phyloP scores from a whole-genome alignment of 352 stramenopile species.

The Globisporangium spiculum region DNA sequence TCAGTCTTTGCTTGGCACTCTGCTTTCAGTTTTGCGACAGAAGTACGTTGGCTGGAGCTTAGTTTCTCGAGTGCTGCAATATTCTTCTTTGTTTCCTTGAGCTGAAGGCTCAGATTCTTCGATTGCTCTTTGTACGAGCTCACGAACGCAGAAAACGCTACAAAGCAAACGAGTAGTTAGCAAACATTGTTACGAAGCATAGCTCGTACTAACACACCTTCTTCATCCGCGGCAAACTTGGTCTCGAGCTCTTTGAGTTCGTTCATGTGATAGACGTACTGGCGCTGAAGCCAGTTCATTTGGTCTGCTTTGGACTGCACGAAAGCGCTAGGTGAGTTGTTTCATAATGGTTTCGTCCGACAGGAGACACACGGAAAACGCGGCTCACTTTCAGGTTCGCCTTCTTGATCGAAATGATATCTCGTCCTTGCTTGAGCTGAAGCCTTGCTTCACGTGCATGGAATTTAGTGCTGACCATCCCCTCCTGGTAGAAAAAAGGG shows the following conservation, averaged over 20 bases:
- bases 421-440: conserved; percentile 13
- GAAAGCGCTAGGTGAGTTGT: too few species aligned
- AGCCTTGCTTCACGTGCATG: conserved; percentile 12
- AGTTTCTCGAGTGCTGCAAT: not conserved
- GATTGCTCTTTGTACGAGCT: conserved; percentile 9
- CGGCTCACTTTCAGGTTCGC: conserved; percentile 13
- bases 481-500: not conserved
- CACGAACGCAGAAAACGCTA: conserved; percentile 1
- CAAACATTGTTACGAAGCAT: not conserved
- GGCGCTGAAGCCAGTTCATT: conserved; percentile 14
- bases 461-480: conserved; percentile 7
- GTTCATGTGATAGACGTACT: conserved; percentile 8
- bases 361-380: not conserved
- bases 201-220: not conserved
- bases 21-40: conserved; percentile 1
- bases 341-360: not conserved
- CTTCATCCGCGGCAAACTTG: conserved; percentile 9
- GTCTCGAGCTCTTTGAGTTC: conserved; percentile 10
- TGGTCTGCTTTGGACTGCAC: conserved; percentile 12
- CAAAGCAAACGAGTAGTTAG: not conserved
- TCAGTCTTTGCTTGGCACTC: conserved; percentile 9
- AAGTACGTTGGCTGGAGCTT: not conserved
- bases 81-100: conserved; percentile 1
- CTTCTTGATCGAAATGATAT: conserved; percentile 16
- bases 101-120: not conserved